Conservation (phyloP, 495 filamentous ascomycete species). For the Penicillium nucicola region DNA sequence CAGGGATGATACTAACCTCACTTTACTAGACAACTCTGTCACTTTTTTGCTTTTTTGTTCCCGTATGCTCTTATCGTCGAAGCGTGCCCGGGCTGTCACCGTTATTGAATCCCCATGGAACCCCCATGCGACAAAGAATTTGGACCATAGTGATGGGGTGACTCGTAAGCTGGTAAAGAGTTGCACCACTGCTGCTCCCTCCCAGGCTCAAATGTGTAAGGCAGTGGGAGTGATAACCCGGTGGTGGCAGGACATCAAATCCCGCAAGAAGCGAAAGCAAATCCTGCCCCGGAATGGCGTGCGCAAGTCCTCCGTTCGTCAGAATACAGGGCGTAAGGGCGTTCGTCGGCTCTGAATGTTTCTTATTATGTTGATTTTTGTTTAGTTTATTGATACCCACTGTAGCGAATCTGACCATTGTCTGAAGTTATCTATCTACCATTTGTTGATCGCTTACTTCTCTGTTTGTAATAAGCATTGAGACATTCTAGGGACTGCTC, state of each 20-base stretch:
- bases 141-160: slow-evolving; percentile 32
- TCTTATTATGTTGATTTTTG: no score
- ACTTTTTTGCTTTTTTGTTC: slow-evolving; percentile 62
- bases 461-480: no score
- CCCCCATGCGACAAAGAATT: slow-evolving; percentile 21
- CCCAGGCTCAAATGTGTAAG: slow-evolving; percentile 38
- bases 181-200: slow-evolving; percentile 44
- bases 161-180: slow-evolving; percentile 43
- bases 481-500: no score
- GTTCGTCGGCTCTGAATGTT: no score
- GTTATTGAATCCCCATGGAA: slow-evolving; percentile 46
- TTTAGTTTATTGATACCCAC: no score
- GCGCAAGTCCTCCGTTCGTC: not conserved
- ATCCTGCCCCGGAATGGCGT: not conserved
- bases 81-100: slow-evolving; percentile 40
- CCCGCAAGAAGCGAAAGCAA: slow-evolving; percentile 10
- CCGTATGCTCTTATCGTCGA: slow-evolving; percentile 53
- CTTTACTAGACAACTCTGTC: slow-evolving; percentile 29
- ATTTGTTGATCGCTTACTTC: no score
- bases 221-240: slow-evolving; percentile 50
- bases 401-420: no score
- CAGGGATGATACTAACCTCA: slow-evolving; percentile 10
- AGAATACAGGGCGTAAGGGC: not conserved
- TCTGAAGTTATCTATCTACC: no score
- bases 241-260: slow-evolving; percentile 36